These are phyloP conservation scores for Phytophthora tubulina DNA, from an alignment of 352 stramenopile species.

Conservation along the genomic window DNA sequence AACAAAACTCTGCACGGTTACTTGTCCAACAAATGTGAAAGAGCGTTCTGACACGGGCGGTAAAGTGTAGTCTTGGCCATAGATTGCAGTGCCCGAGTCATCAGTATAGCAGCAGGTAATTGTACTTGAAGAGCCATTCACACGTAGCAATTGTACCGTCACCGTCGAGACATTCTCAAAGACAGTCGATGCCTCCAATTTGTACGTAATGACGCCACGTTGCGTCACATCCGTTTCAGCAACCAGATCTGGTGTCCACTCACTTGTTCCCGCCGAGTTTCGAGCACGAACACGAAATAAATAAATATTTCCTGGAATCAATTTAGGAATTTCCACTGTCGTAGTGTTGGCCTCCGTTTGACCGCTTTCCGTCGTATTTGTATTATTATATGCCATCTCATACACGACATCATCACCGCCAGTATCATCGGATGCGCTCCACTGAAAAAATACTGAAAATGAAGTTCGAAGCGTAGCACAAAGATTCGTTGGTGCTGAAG, in stretches of 20 bases:
- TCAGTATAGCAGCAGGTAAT: slow-evolving; percentile 53
- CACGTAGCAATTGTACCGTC: slow-evolving; percentile 48
- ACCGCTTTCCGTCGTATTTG: not conserved
- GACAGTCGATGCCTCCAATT: slow-evolving; percentile 28
- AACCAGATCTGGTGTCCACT: slow-evolving; percentile 39
- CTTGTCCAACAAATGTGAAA: slow-evolving; percentile 54
- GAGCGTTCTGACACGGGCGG: slow-evolving; percentile 9
- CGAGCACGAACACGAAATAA: slow-evolving; percentile 41
- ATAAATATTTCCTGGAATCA: slow-evolving; percentile 54
- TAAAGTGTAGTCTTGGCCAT: slow-evolving; percentile 49
- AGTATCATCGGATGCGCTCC: slow-evolving; percentile 49
- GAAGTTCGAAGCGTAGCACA: slow-evolving; percentile 29
- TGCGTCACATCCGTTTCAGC: slow-evolving; percentile 56
- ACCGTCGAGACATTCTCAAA: slow-evolving; percentile 55
- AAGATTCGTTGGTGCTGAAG: slow-evolving; percentile 51
- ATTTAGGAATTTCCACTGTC: slow-evolving; percentile 28
- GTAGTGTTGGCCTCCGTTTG: not conserved
- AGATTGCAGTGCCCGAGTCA: slow-evolving; percentile 32
- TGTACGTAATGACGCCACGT: slow-evolving; percentile 50
- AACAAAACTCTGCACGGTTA: slow-evolving; percentile 45
- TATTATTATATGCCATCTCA: slow-evolving; percentile 42
- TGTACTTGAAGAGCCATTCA: slow-evolving; percentile 55
- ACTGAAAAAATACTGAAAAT: slow-evolving; percentile 49
- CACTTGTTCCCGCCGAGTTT: slow-evolving; percentile 53
- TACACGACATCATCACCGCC: slow-evolving; percentile 53